These are phyloP conservation scores for Craterostigma plantagineum DNA, from an alignment of 257 asterid species.

Conservation along the genomic window DNA sequence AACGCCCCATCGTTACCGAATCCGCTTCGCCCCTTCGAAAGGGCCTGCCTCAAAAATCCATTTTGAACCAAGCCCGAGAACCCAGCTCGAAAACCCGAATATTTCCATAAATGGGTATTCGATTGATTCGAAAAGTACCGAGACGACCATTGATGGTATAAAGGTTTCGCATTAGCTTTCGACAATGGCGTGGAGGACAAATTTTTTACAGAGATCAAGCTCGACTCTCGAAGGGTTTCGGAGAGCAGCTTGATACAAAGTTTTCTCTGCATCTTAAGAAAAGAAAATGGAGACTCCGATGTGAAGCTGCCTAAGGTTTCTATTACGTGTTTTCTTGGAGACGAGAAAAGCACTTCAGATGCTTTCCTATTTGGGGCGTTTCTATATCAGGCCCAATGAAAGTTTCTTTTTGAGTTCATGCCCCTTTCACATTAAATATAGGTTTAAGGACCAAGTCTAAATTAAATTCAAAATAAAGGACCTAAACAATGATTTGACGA, in stretches of 20 bases:
- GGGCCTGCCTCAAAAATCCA: constrained; percentile 9
- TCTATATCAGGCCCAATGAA: too few relatives aligned
- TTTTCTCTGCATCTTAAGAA: constrained; percentile 20
- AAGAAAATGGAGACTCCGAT: too few relatives aligned
- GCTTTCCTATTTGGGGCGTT: too few relatives aligned
- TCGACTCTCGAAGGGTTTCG: constrained; percentile 16
- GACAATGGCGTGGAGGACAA: constrained; percentile 5
- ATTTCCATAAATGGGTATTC: neutral
- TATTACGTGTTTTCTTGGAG: too few relatives aligned
- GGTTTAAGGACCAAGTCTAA: too few relatives aligned
- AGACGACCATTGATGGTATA: constrained; percentile 6
- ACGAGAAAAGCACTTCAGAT: too few relatives aligned
- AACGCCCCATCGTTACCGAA: constrained; percentile 9
- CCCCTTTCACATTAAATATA: too few relatives aligned
- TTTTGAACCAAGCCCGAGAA: constrained; percentile 8
- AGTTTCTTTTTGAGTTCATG: too few relatives aligned
- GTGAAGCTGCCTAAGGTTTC: too few relatives aligned
- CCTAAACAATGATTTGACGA: too few relatives aligned
- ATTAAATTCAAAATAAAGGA: too few relatives aligned
- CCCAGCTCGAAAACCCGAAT: constrained; percentile 9
- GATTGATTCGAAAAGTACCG: neutral
- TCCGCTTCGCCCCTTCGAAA: constrained; percentile 12
- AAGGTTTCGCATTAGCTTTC: constrained; percentile 10
- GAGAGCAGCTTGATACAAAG: constrained; percentile 18
- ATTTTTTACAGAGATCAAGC: constrained; percentile 5